These are phyloP conservation scores for Pharus latifolius DNA, from an alignment of 176 grass and related monocot genomes.

Conservation along the genomic window DNA sequence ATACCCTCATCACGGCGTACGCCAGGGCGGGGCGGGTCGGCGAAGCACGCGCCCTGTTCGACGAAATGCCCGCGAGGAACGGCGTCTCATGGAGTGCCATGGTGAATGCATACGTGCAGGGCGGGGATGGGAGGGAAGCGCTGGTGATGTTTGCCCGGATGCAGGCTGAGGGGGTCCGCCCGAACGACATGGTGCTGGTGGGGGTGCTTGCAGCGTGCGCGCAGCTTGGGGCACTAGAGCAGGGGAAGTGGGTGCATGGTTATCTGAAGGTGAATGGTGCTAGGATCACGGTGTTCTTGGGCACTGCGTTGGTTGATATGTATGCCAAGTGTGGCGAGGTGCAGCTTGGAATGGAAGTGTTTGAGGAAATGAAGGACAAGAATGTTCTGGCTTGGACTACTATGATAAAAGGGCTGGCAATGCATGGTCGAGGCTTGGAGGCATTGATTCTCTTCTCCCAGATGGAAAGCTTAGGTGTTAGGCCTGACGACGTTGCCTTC, in stretches of 20 bases:
- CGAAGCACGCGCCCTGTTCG: constrained; percentile 17
- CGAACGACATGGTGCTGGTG: constrained; percentile 23
- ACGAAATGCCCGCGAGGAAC: constrained; percentile 42
- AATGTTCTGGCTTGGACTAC: constrained; percentile 52
- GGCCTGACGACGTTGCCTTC: constrained; percentile 42
- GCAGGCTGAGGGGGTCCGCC: constrained; percentile 20
- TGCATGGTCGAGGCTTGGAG: constrained; percentile 42
- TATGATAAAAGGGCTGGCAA: constrained; percentile 45
- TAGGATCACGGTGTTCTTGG: constrained; percentile 36
- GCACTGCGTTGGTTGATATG: constrained; percentile 38
- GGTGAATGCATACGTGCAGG: constrained; percentile 43
- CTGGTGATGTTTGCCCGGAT: constrained; percentile 22
- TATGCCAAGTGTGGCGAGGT: constrained; percentile 42
- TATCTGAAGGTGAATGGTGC: constrained; percentile 12
- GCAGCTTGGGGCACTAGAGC: constrained; percentile 37
- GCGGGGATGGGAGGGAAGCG: constrained; percentile 28
- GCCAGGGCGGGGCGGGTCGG: background rate
- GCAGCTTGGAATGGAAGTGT: constrained; percentile 33
- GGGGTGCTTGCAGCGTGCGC: constrained; percentile 24
- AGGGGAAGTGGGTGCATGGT: constrained; percentile 44
- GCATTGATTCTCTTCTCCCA: constrained; percentile 25
- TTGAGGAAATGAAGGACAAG: constrained; percentile 33
- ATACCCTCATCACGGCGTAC: constrained; percentile 36
- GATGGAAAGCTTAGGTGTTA: constrained; percentile 31
- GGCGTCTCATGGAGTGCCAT: constrained; percentile 45